Percentiles rank a stretch among this genome's conserved stretches.
Evolutionary conservation across 768 basidiomycete species (phyloP).

Genomic region (Lactarius sp.): DNA sequence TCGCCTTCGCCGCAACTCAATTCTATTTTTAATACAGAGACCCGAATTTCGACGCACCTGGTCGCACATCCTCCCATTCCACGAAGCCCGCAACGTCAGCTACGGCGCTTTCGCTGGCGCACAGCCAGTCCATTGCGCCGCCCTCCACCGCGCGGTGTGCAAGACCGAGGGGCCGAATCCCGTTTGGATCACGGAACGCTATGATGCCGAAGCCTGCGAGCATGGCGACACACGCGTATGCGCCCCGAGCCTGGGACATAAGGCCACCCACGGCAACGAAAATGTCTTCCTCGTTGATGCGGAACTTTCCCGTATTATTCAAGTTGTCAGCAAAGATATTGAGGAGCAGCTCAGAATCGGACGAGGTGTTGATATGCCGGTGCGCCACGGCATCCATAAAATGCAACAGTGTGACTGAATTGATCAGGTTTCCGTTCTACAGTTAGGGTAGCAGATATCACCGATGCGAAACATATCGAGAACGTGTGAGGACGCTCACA

Average conservation of each 20-base stretch:
- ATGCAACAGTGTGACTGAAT: slow-evolving; percentile 78
- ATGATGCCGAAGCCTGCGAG: slow-evolving; percentile 97
- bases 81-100: slow-evolving; percentile 89
- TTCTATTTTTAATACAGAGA: slow-evolving; percentile 4
- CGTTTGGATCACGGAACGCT: slow-evolving; percentile 96
- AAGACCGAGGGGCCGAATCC: slow-evolving; percentile 90
- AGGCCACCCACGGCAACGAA: slow-evolving; percentile 89
- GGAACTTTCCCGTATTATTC: slow-evolving; percentile 97
- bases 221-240: slow-evolving; percentile 98
- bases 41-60: slow-evolving; percentile 48
- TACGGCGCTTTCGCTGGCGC: slow-evolving; percentile 94
- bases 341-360: slow-evolving; percentile 93
- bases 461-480: slow-evolving; percentile 7
- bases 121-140: slow-evolving; percentile 80
- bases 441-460: background rate
- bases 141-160: slow-evolving; percentile 55
- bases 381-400: slow-evolving; percentile 96
- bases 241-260: slow-evolving; percentile 85
- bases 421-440: slow-evolving; percentile 98
- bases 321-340: slow-evolving; percentile 98
- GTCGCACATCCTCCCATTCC: slow-evolving; percentile 91
- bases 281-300: slow-evolving; percentile 99
- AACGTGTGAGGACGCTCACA: slow-evolving; percentile 43
- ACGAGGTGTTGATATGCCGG: slow-evolving; percentile 97
- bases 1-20: slow-evolving; percentile 49